Percentiles rank a stretch among this genome's conserved stretches.
phyloP scores from a whole-genome alignment of 2,329 filamentous ascomycete species.

The Bimuria novae-zelandiae region DNA sequence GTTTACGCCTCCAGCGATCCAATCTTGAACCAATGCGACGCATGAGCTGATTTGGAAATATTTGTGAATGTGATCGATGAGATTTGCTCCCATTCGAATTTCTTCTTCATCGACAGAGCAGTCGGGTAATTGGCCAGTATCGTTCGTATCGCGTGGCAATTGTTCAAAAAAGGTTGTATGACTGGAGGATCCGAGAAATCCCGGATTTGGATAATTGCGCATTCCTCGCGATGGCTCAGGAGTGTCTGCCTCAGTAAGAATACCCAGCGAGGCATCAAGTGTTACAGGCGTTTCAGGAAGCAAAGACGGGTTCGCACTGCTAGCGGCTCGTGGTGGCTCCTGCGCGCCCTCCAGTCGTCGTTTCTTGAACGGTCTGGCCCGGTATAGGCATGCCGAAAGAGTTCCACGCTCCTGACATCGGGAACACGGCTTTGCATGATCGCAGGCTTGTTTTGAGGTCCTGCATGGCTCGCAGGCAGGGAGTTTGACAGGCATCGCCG shows the following conservation, averaged over 20 bases:
- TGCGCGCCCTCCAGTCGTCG: neutral
- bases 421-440: constrained; percentile 3
- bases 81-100: constrained; percentile 2
- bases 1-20: constrained; percentile 29
- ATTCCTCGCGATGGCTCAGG: neutral
- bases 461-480: constrained; percentile 10
- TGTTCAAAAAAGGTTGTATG: constrained; percentile 41
- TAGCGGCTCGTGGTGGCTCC: neutral
- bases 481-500: constrained; percentile 1
- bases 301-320: neutral
- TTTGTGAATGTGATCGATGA: constrained; percentile 9
- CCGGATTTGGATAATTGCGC: constrained; percentile 34
- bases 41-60: constrained; percentile 16
- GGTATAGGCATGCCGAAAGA: constrained; percentile 1
- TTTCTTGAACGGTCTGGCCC: constrained; percentile 9
- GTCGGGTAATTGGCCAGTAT: constrained; percentile 3
- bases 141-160: constrained; percentile 15
- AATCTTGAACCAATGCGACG: constrained; percentile 24
- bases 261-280: neutral
- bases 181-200: constrained; percentile 39
- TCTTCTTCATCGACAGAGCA: constrained; percentile 1
- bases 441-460: constrained; percentile 6
- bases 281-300: neutral
- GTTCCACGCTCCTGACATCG: constrained; percentile 3
- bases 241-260: neutral